Conservation (phyloP, 2,329 filamentous ascomycete genomes). For the Pseudodiploospora longispora region DNA sequence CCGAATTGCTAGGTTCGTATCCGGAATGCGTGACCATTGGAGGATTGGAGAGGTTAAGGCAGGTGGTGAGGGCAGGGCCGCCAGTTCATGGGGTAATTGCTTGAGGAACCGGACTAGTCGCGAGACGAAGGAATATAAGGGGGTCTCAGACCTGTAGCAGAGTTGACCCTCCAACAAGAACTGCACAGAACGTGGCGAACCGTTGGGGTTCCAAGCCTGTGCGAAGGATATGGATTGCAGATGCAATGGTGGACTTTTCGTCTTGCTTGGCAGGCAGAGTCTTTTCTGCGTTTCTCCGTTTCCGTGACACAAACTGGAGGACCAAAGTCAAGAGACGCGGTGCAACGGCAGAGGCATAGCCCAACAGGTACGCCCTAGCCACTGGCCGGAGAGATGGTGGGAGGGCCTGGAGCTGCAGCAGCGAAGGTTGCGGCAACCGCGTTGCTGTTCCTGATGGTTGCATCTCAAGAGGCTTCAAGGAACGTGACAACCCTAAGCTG, state of each 20-base stretch:
- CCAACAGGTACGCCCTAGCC: conserved; percentile 51
- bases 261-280: conserved; percentile 20
- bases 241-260: conserved; percentile 22
- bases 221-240: conserved; percentile 33
- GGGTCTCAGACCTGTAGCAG: conserved; percentile 45
- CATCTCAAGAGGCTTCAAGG: background rate
- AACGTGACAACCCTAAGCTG: no score
- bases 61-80: no score
- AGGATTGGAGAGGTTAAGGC: no score
- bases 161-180: conserved; percentile 51
- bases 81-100: no score
- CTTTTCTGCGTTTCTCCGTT: conserved; percentile 20
- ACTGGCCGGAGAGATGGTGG: conserved; percentile 47
- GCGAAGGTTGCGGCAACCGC: background rate
- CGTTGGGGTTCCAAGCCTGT: conserved; percentile 46
- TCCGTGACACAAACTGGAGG: conserved; percentile 39
- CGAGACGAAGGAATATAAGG: background rate
- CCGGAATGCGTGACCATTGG: background rate
- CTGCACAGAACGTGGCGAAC: conserved; percentile 56
- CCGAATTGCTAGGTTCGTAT: background rate
- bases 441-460: conserved; percentile 2
- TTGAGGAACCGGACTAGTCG: no score
- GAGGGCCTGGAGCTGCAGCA: conserved; percentile 23
- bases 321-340: conserved; percentile 49
- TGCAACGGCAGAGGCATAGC: conserved; percentile 51